A percentile compares a stretch with the other conserved stretches of the same genome.
These are phyloP conservation scores for Clarireedia sp. DNA, from an alignment of 2,329 filamentous ascomycete species.

Conservation along the genomic window DNA sequence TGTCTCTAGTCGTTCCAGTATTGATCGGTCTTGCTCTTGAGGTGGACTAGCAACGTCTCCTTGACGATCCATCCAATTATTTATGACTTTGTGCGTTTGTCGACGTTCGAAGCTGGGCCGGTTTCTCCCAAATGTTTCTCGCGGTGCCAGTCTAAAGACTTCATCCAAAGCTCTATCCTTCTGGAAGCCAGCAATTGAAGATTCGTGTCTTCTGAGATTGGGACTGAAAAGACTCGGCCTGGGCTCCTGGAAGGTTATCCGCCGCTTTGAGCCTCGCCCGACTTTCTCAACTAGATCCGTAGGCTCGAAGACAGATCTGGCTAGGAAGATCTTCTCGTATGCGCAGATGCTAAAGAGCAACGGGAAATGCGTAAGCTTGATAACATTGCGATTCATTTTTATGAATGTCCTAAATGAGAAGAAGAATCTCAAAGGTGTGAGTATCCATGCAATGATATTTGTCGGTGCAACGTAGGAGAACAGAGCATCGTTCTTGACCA, in stretches of 20 bases:
- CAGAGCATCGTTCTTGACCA: slow-evolving; percentile 95
- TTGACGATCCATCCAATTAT: slow-evolving; percentile 80
- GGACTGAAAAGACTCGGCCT: slow-evolving; percentile 63
- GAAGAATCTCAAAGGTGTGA: slow-evolving; percentile 73
- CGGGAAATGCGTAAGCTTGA: slow-evolving; percentile 85
- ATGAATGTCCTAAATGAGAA: slow-evolving; percentile 78
- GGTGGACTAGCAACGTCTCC: slow-evolving; percentile 48
- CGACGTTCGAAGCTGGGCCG: slow-evolving; percentile 56
- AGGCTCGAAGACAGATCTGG: slow-evolving; percentile 68
- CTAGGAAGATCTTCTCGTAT: slow-evolving; percentile 76
- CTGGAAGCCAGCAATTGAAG: slow-evolving; percentile 79
- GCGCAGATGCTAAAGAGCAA: slow-evolving; percentile 78
- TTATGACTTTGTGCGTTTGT: slow-evolving; percentile 74
- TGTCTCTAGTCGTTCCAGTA: slow-evolving; percentile 50
- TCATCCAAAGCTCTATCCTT: slow-evolving; percentile 88
- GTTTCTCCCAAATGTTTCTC: slow-evolving; percentile 51
- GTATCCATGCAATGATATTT: slow-evolving; percentile 84
- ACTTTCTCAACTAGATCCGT: slow-evolving; percentile 77
- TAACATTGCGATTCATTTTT: slow-evolving; percentile 78
- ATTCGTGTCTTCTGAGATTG: slow-evolving; percentile 64
- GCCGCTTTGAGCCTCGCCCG: slow-evolving; percentile 40
- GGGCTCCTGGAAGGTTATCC: slow-evolving; percentile 48
- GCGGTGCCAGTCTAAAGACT: slow-evolving; percentile 72
- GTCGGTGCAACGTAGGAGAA: slow-evolving; percentile 91
- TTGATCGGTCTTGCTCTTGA: slow-evolving; percentile 50